These are phyloP conservation scores for Torulaspora franciscae DNA, from an alignment of 805 yeast species.

Conservation along the genomic window DNA sequence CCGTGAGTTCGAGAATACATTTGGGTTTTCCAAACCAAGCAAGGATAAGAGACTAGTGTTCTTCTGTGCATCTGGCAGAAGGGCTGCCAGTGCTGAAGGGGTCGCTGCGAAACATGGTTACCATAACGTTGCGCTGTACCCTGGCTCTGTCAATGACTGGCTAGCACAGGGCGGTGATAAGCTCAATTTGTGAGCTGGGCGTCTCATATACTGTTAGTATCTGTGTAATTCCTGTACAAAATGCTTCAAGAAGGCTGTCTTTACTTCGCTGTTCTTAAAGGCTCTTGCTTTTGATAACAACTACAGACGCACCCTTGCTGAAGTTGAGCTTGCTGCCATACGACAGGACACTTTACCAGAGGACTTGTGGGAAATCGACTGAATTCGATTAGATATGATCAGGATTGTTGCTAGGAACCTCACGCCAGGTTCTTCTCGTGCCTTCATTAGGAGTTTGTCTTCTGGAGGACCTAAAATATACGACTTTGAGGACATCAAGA, in stretches of 20 bases:
- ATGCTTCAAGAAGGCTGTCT: background rate
- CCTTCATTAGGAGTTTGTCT: conserved; percentile 16
- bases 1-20: conserved; percentile 65
- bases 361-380: background rate
- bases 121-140: conserved; percentile 65
- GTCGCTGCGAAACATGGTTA: conserved; percentile 82
- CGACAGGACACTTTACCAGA: background rate
- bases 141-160: conserved; percentile 87
- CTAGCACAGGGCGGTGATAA: conserved; percentile 31
- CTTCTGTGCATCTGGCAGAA: conserved; percentile 82
- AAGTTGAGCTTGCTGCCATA: background rate
- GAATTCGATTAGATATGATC: background rate
- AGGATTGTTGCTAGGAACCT: conserved; percentile 2
- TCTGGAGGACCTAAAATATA: conserved; percentile 42
- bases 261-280: background rate
- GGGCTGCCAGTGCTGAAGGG: conserved; percentile 77
- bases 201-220: background rate
- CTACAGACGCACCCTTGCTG: background rate
- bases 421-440: conserved; percentile 3
- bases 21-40: conserved; percentile 71
- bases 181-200: conserved; percentile 11
- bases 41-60: conserved; percentile 62
- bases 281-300: background rate
- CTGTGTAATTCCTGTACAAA: background rate
- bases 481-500: conserved; percentile 46